Evolutionary conservation across 805 yeast genomes (phyloP).

Genomic region (Metschnikowia koreensis): DNA sequence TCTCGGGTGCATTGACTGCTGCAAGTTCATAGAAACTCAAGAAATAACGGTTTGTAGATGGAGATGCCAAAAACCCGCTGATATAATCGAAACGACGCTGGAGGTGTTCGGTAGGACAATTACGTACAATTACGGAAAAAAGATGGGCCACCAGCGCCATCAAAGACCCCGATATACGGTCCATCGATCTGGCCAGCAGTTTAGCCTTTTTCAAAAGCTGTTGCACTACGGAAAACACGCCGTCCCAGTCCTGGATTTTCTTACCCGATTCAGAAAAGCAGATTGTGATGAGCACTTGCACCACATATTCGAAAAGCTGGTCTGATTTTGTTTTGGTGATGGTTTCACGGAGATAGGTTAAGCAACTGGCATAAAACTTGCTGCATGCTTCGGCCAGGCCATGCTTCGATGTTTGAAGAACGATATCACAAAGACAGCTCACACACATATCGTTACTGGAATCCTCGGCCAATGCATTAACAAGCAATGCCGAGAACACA

Average conservation of each 20-base stretch:
- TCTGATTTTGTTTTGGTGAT: slow-evolving; percentile 9
- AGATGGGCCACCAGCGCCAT: slow-evolving; percentile 41
- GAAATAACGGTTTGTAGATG: slow-evolving; percentile 37
- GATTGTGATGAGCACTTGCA: slow-evolving; percentile 46
- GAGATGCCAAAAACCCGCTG: slow-evolving; percentile 36
- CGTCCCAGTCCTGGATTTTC: slow-evolving; percentile 55
- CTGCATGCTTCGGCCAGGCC: slow-evolving; percentile 49
- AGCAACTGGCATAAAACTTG: slow-evolving; percentile 40
- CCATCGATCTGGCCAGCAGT: slow-evolving; percentile 3
- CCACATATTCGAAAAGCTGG: slow-evolving; percentile 16
- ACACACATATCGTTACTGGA: slow-evolving; percentile 9
- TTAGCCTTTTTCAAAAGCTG: slow-evolving; percentile 21
- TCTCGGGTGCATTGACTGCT: slow-evolving; percentile 42
- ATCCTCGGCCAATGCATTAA: slow-evolving; percentile 23
- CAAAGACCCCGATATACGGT: slow-evolving; percentile 1
- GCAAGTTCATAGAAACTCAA: slow-evolving; percentile 49
- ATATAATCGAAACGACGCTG: slow-evolving; percentile 47
- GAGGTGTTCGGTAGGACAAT: slow-evolving; percentile 48
- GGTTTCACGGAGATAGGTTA: slow-evolving; percentile 19
- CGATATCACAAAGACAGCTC: slow-evolving; percentile 53
- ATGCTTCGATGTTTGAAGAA: slow-evolving; percentile 52
- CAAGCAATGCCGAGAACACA: slow-evolving; percentile 47
- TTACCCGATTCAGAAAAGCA: slow-evolving; percentile 70
- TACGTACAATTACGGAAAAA: slow-evolving; percentile 52
- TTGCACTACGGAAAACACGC: slow-evolving; percentile 22